Conservation (phyloP, 2,329 filamentous ascomycete species). For the Fusarium pseudonygamai region DNA sequence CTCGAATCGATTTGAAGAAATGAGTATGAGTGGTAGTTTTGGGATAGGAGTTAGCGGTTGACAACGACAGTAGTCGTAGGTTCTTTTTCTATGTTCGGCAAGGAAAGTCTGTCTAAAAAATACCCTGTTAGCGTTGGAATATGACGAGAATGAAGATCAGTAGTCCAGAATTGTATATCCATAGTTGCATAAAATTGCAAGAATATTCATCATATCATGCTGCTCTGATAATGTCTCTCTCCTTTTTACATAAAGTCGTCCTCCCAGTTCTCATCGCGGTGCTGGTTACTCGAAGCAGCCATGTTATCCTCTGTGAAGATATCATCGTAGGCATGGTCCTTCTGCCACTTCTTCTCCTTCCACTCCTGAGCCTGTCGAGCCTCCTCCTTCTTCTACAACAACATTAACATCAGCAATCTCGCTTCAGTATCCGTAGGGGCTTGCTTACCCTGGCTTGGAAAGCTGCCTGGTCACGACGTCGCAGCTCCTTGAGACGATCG, state of each 20-base stretch:
- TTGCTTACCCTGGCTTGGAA: slow-evolving; percentile 67
- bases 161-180: background rate
- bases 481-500: slow-evolving; percentile 74
- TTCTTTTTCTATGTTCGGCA: background rate
- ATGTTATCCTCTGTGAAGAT: slow-evolving; percentile 86
- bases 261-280: slow-evolving; percentile 78
- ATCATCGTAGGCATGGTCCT: slow-evolving; percentile 98
- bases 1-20: slow-evolving; percentile 45
- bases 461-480: slow-evolving; percentile 74
- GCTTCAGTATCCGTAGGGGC: no score
- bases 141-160: background rate
- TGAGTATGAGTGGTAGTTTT: slow-evolving; percentile 45
- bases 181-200: background rate
- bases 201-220: background rate
- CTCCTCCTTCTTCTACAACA: slow-evolving; percentile 77
- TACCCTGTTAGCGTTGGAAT: slow-evolving; percentile 24
- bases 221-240: background rate
- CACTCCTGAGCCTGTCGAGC: slow-evolving; percentile 78
- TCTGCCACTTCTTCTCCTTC: slow-evolving; percentile 90
- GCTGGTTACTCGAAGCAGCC: slow-evolving; percentile 82
- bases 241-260: slow-evolving; percentile 89
- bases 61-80: slow-evolving; percentile 4
- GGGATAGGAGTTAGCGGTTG: slow-evolving; percentile 46
- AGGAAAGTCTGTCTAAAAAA: slow-evolving; percentile 8
- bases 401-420: background rate